Evolutionary conservation across 1,139 yeast genomes (phyloP).

Genomic region (Kurtzmaniella quercitrusa): DNA sequence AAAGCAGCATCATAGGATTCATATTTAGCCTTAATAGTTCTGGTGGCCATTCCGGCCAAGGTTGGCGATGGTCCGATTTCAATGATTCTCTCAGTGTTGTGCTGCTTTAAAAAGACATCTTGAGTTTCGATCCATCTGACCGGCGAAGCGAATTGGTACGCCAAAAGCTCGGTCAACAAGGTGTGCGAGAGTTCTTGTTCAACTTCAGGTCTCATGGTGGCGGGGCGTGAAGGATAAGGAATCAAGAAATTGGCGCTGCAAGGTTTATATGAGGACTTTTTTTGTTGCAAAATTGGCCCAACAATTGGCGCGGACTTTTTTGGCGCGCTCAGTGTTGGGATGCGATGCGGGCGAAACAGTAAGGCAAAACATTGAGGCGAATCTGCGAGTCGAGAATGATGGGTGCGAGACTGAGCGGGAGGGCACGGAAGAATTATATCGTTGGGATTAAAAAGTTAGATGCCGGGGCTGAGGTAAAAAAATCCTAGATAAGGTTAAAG

Average conservation of each 20-base stretch:
- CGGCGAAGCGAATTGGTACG: slow-evolving; percentile 98
- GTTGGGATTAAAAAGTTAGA: no score
- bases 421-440: no score
- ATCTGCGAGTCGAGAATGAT: no score
- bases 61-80: slow-evolving; percentile 99
- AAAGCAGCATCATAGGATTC: slow-evolving; percentile 97
- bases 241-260: background rate
- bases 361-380: no score
- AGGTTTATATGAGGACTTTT: background rate
- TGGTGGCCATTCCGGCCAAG: slow-evolving; percentile 95
- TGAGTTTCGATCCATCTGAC: slow-evolving; percentile 99
- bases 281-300: slow-evolving; percentile 1
- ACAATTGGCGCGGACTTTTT: background rate
- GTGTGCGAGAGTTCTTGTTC: slow-evolving; percentile 97
- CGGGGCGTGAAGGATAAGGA: background rate
- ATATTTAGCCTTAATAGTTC: slow-evolving; percentile 94
- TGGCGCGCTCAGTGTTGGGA: slow-evolving; percentile 3
- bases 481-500: no score
- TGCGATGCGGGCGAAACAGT: no score
- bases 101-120: slow-evolving; percentile 91
- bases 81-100: slow-evolving; percentile 93
- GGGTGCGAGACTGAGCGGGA: no score
- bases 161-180: slow-evolving; percentile 88
- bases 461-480: no score
- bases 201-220: slow-evolving; percentile 86